Base-by-base conservation (phyloP, 176 grass and related monocot species). In the Oropetium thomaeum region DNA sequence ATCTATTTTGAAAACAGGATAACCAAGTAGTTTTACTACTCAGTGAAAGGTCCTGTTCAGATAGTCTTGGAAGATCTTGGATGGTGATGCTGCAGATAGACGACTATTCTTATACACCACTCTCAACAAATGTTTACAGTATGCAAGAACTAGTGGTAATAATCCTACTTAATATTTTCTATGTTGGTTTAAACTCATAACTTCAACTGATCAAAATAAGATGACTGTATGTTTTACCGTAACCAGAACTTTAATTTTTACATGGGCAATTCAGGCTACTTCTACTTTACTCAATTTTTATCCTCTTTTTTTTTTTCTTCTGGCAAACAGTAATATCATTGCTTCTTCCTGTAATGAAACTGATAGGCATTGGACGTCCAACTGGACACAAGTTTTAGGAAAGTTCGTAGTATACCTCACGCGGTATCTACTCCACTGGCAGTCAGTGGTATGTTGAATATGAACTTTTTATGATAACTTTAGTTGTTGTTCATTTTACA, bases 1-100 rank as follows among this genome's bases (percentile, higher is more conserved):
- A 65, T 77, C 81, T 38, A 51, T 65, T 35, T 76, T 48, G 66
- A 15, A 77, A 90, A 96, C 81, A 97, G 94, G 90, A 97, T 41
- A 89, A 83, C 4, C 88, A 93, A 38, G 68, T 97, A 63, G 67
- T 93, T 75, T 76, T 97, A 80, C 83, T 97, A 76, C 88, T 97
- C 38, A 93, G 73, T 49, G 94, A 91, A 81, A 78, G 65, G 61
- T 83, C 85, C 26, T 62, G 61, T 75, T 89, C 70, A 49, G 90
- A 93, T 69, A 83, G 48, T 45, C 44, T 78, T 39, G 79, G 73
- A 68, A 89, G 57, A 78, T 93, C 88, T 64, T 89, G 70, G 79
- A 87, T 97, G 79, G 79, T 87, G 76, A 89, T 97, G 90, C 58
- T 97, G 63, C 94, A 89, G 81, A 84, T 40, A 34, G 68, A 83